Base-by-base conservation (phyloP, 371 early-diverging fungal species). In the Rhizomucor pusillus region DNA sequence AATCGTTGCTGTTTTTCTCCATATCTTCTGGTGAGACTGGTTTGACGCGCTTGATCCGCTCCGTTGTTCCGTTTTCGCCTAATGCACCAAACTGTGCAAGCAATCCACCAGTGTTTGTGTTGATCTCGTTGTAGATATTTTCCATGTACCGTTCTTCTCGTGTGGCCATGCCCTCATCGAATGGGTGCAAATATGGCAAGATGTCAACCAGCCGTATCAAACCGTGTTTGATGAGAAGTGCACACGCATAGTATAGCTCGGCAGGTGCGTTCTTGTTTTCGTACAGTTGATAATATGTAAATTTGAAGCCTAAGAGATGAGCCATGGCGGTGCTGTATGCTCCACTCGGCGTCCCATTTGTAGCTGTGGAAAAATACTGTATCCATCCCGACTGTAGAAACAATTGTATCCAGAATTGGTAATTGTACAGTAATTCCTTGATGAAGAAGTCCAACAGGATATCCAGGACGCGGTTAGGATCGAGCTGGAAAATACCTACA, bases 391-490 rank as follows among this genome's bases (percentile, higher is more conserved):
- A 88, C 10, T 67, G 66, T 19, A 79, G 76, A 16, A 96, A 63
- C 10, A 96, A 73, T 4, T 77, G 74, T 10, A 95, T 65, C 68
- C 89, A 97, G 63, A 93, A 94, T 5, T 75, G 77, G 64, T 89
- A 85, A 41, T 93, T 84, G 35, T 81, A 73, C 10, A 69, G 70
- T 22, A 95, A 75, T 51, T 90, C 86, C 2, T 82, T 80, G 48
- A 81, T 69, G 52, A 92, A 93, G 16, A 89, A 76, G 56, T 94
- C 94, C 37, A 95, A 67, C 3, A 92, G 75, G 14, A 95, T 74
- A 60, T 93, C 95, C 41, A 95, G 54, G 0, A 90, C 93, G 35
- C 93, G 86, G 71, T 90, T 93, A 0, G 94, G 94, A 63, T 95
- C 96, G 33, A 97, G 70, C 54, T 85, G 84, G 59, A 95, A 94